phyloP scores from a whole-genome alignment of 768 basidiomycete genomes.

The Cystoderma amianthinum region DNA sequence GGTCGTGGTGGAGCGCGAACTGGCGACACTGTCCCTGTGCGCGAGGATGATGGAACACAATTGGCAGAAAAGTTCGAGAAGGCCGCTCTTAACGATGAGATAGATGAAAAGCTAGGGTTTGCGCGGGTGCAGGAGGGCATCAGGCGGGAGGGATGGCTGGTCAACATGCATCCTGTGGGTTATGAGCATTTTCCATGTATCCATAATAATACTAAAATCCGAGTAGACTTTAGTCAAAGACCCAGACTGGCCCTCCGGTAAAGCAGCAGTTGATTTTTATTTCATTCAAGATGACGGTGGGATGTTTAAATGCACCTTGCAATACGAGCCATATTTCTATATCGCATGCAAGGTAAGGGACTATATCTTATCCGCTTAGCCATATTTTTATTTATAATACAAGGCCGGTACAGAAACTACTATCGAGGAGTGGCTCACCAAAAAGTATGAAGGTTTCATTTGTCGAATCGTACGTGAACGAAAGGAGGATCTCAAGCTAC shows the following conservation, averaged over 20 bases:
- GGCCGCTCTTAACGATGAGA: constrained; percentile 68
- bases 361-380: neutral
- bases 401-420: constrained; percentile 81
- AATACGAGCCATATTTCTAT: constrained; percentile 92
- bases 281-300: constrained; percentile 96
- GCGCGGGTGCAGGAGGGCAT: constrained; percentile 71
- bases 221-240: constrained; percentile 80
- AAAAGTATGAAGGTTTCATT: constrained; percentile 86
- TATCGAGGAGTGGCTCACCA: constrained; percentile 94
- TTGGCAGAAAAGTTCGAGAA: constrained; percentile 84
- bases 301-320: constrained; percentile 91
- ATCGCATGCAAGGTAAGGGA: constrained; percentile 87
- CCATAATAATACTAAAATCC: constrained; percentile 1
- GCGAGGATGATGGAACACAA: constrained; percentile 88
- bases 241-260: constrained; percentile 75
- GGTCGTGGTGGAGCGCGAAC: constrained; percentile 36
- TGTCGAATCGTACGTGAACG: constrained; percentile 70
- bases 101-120: constrained; percentile 94
- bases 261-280: constrained; percentile 91
- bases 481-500: constrained; percentile 92
- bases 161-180: constrained; percentile 97
- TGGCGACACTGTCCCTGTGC: constrained; percentile 48
- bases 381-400: too few relatives aligned
- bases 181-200: neutral
- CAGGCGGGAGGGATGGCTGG: constrained; percentile 83